A percentile compares a stretch with the other conserved stretches of the same genome.
Evolutionary conservation across 2,329 filamentous ascomycete species (phyloP).

Genomic region (Cladosporium sp.): DNA sequence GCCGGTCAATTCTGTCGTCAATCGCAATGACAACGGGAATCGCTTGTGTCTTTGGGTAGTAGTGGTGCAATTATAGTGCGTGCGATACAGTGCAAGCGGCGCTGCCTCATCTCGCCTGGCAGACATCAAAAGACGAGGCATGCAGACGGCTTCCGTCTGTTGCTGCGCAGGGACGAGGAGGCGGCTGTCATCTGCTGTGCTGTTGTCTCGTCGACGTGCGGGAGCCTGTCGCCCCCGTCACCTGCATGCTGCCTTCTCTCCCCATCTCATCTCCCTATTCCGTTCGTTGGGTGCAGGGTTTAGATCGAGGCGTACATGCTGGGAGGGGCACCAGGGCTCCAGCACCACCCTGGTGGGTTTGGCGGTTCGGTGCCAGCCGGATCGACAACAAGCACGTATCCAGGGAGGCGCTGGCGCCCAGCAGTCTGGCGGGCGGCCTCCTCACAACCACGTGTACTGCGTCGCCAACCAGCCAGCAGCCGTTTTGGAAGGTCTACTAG

Average conservation of each 20-base stretch:
- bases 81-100: not conserved
- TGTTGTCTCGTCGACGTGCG: not conserved
- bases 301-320: too few relatives aligned
- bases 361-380: too few relatives aligned
- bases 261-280: too few relatives aligned
- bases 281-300: too few relatives aligned
- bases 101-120: constrained; percentile 21
- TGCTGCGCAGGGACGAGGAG: constrained; percentile 2
- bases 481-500: not conserved
- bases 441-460: constrained; percentile 11
- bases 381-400: not conserved
- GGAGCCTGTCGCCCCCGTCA: constrained; percentile 1
- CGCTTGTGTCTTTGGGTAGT: too few relatives aligned
- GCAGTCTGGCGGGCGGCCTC: not conserved
- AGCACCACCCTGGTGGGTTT: too few relatives aligned
- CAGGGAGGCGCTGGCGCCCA: constrained; percentile 10
- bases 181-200: constrained; percentile 9
- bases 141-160: constrained; percentile 20
- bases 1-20: not conserved
- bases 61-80: too few relatives aligned
- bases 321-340: too few relatives aligned
- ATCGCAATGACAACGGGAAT: not conserved
- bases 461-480: not conserved
- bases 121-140: constrained; percentile 2
- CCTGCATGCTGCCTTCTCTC: not conserved